These are phyloP conservation scores for Aspergillus cejpii DNA, from an alignment of 2,329 filamentous ascomycete species.

Conservation along the genomic window DNA sequence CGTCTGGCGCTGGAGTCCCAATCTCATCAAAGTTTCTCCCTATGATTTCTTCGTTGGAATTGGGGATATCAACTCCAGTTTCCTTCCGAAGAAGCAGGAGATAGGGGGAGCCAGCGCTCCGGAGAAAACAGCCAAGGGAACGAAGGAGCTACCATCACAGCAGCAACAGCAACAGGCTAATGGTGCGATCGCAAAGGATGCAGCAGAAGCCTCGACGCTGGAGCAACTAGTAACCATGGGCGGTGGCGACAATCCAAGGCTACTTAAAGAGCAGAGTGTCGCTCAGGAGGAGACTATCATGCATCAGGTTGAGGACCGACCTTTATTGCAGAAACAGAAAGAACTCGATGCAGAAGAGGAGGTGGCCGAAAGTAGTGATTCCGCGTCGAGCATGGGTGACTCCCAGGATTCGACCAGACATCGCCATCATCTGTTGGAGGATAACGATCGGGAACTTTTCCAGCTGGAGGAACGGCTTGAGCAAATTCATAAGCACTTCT, in stretches of 20 bases:
- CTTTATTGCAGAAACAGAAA: constrained; percentile 86
- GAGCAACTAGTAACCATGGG: constrained; percentile 73
- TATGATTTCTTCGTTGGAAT: constrained; percentile 99
- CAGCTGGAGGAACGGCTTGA: constrained; percentile 70
- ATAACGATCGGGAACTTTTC: constrained; percentile 77
- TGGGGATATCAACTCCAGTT: constrained; percentile 97
- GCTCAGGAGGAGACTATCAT: constrained; percentile 83
- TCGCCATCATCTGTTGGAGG: constrained; percentile 72
- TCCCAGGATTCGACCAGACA: constrained; percentile 37
- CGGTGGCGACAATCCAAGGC: constrained; percentile 59
- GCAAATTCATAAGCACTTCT: constrained; percentile 71
- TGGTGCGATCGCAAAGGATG: constrained; percentile 23
- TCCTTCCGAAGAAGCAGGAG: constrained; percentile 69
- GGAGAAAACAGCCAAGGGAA: constrained; percentile 23
- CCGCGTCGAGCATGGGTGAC: constrained; percentile 36
- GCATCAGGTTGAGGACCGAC: constrained; percentile 81
- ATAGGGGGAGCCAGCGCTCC: constrained; percentile 44
- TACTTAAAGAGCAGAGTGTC: constrained; percentile 67
- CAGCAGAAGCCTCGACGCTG: constrained; percentile 50
- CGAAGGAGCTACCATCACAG: constrained; percentile 19
- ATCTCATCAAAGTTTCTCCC: constrained; percentile 87
- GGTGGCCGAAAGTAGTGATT: constrained; percentile 50
- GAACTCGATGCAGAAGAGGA: constrained; percentile 80
- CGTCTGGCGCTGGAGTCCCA: constrained; percentile 89
- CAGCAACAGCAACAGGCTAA: constrained; percentile 30